Percentiles rank a stretch among this genome's conserved stretches.
Evolutionary conservation across 176 grass and related monocot species (phyloP).

Genomic region (Aegilops speltoides): DNA sequence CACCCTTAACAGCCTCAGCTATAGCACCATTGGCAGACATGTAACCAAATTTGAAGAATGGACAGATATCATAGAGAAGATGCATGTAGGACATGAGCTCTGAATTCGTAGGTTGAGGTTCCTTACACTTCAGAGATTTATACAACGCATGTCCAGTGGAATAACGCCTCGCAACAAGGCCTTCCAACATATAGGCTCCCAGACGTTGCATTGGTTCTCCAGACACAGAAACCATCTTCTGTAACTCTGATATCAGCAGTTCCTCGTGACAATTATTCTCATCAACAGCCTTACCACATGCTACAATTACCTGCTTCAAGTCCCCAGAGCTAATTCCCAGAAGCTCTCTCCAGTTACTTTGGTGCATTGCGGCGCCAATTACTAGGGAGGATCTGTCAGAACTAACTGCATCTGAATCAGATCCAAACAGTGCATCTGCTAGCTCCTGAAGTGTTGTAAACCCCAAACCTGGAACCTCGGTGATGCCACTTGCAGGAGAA

Average conservation of each 20-base stretch:
- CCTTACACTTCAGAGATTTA: conserved; percentile 80
- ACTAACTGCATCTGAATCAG: conserved; percentile 50
- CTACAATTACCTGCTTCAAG: conserved; percentile 62
- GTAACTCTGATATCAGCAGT: conserved; percentile 57
- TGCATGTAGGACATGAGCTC: conserved; percentile 84
- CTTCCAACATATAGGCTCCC: conserved; percentile 86
- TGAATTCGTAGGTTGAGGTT: conserved; percentile 53
- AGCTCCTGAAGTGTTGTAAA: conserved; percentile 61
- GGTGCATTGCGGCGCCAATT: conserved; percentile 32
- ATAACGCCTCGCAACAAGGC: conserved; percentile 61
- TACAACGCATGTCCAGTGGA: conserved; percentile 64
- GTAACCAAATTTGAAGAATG: conserved; percentile 84
- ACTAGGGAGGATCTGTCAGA: conserved; percentile 44
- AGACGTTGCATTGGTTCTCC: conserved; percentile 74
- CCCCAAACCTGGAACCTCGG: conserved; percentile 56
- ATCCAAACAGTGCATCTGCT: conserved; percentile 69
- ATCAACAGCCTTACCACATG: conserved; percentile 70
- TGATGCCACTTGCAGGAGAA: conserved; percentile 77
- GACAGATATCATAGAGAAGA: conserved; percentile 68
- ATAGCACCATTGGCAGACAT: conserved; percentile 88
- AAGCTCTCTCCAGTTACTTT: conserved; percentile 63
- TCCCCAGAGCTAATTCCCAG: conserved; percentile 68
- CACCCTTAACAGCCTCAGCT: conserved; percentile 69
- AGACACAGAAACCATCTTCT: conserved; percentile 65
- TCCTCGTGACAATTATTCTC: conserved; percentile 47